These are phyloP conservation scores for Tetrapyrgos nigripes DNA, from an alignment of 1,284 basidiomycete genomes.

Conservation along the genomic window DNA sequence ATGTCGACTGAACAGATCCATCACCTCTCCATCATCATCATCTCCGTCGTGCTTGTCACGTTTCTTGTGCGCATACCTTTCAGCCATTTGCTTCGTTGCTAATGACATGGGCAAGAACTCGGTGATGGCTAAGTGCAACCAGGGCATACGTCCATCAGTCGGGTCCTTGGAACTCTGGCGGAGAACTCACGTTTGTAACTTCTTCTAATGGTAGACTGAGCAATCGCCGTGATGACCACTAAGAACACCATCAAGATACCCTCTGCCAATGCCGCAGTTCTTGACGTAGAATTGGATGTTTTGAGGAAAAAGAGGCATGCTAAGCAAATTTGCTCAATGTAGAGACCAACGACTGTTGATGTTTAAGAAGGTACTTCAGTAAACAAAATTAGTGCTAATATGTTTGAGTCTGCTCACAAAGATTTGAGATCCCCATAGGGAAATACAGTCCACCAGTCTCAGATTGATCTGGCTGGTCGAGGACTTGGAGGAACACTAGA, in stretches of 20 bases:
- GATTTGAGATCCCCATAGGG: constrained; percentile 75
- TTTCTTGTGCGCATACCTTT: constrained; percentile 41
- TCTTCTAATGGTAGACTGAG: constrained; percentile 46
- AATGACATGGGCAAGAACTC: constrained; percentile 66
- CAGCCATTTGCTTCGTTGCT: constrained; percentile 57
- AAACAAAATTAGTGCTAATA: neutral
- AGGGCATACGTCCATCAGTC: neutral
- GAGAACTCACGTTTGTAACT: constrained; percentile 44
- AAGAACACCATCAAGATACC: constrained; percentile 70
- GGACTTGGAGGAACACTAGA: constrained; percentile 59
- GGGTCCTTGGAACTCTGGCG: neutral
- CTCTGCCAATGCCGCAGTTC: constrained; percentile 51
- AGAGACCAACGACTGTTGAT: constrained; percentile 65
- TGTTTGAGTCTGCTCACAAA: too few species aligned
- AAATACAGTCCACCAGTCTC: constrained; percentile 69
- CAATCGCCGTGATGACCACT: constrained; percentile 58
- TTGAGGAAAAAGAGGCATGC: constrained; percentile 75
- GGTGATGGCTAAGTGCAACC: constrained; percentile 48
- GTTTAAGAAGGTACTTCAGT: neutral
- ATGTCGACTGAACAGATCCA: constrained; percentile 49
- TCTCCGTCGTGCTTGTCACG: constrained; percentile 15
- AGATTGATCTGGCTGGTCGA: constrained; percentile 59
- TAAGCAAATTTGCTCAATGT: constrained; percentile 71
- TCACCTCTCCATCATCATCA: constrained; percentile 36
- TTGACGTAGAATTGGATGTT: constrained; percentile 28